These are phyloP conservation scores for Monosporascus sp. DNA, from an alignment of 2,329 filamentous ascomycete genomes.

Conservation along the genomic window DNA sequence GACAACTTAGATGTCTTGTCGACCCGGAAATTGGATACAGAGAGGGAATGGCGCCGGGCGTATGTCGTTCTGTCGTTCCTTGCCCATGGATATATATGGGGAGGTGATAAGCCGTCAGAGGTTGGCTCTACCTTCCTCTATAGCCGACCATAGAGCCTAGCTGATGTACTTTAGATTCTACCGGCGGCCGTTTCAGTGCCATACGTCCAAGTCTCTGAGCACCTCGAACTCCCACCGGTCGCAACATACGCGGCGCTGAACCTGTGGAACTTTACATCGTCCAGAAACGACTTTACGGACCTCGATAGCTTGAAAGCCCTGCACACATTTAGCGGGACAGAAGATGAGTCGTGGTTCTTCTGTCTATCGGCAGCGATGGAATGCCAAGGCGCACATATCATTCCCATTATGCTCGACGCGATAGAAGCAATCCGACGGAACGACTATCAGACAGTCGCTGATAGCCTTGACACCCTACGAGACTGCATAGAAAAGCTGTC, in stretches of 20 bases:
- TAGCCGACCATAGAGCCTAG: too few relatives aligned
- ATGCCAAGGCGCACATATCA: constrained; percentile 67
- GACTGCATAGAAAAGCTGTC: constrained; percentile 65
- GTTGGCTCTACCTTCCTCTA: constrained; percentile 35
- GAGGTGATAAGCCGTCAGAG: constrained; percentile 68
- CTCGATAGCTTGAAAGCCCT: constrained; percentile 67
- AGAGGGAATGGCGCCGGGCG: constrained; percentile 64
- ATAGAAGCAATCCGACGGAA: constrained; percentile 62
- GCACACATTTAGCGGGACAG: constrained; percentile 80
- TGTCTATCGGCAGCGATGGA: constrained; percentile 88
- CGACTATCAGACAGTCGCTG: constrained; percentile 56
- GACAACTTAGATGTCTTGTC: constrained; percentile 55
- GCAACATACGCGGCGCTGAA: constrained; percentile 86
- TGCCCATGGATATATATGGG: constrained; percentile 85
- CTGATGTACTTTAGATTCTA: constrained; percentile 42
- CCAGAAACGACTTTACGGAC: constrained; percentile 49
- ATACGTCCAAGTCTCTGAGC: constrained; percentile 64
- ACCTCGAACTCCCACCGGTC: constrained; percentile 78
- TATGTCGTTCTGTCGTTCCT: constrained; percentile 74
- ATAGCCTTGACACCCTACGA: constrained; percentile 61
- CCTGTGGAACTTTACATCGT: constrained; percentile 81
- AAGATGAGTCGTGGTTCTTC: constrained; percentile 94
- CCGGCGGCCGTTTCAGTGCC: constrained; percentile 76
- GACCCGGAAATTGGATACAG: constrained; percentile 49
- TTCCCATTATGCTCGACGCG: constrained; percentile 73